Base-by-base conservation (phyloP, 805 yeast species). In the Isabelozyma heimii region DNA sequence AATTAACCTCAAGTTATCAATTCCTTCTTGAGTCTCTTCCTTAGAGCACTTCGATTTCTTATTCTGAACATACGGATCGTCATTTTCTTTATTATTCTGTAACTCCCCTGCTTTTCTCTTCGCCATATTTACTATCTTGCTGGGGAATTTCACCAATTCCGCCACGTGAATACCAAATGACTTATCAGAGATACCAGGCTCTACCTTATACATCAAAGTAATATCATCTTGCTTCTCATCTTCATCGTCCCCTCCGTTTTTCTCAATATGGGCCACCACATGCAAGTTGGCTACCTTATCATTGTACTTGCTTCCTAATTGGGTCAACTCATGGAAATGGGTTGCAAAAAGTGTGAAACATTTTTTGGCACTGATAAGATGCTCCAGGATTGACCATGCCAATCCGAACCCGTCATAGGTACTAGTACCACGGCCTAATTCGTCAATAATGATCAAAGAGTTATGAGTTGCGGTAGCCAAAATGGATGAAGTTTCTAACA, bases 121-220 rank as follows among this genome's bases (percentile, higher is more conserved):
- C 8, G 99, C 97, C 98, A 94, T 94, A 49, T 82, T 79, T 43
- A 94, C 83, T 44, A 94, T 94, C 66, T 94, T 94, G 20, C 75
- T 72, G 2, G 98, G 99, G 67, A 94, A 94, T 56, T 89, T 87
- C 15, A 92, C 98, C 28, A 92, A 84, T 67, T 94, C 97, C 0
- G 98, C 98, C 42, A 94, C 99, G 64, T 94, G 96, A 43, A 94
- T 91, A 68, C 99, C 99, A 70, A 94, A 94, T 0, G 97, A 91
- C 66, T 91, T 94, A 66, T 90, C 97, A 2, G 96, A 85, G 45
- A 91, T 83, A n/a, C 99, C 99, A 1, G 89, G 88, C 56, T 90
- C 97, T n/a, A 94, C 98, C 60, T 86, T 88, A 70, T 94, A 94
- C 56, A 94, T 73, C 49, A 94, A 75, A 0, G 98, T 91, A 55